Evolutionary conservation across 2,329 filamentous ascomycete genomes (phyloP).

Genomic region (Talaromyces islandicus): DNA sequence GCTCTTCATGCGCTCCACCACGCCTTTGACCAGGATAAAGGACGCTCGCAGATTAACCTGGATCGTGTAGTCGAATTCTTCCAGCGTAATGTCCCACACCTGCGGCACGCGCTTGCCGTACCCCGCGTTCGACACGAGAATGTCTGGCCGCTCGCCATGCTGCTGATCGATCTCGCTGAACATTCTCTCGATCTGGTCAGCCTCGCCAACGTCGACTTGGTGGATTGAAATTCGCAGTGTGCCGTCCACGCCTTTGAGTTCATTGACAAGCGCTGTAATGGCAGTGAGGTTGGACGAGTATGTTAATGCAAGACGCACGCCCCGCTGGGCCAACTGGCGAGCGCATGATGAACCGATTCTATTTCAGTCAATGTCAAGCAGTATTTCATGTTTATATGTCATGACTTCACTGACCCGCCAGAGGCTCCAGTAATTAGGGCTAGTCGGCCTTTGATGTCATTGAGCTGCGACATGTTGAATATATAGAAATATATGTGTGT

Average conservation of each 20-base stretch:
- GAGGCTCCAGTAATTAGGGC: constrained; percentile 58
- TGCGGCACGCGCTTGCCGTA: constrained; percentile 56
- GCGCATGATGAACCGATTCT: constrained; percentile 59
- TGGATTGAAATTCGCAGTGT: constrained; percentile 47
- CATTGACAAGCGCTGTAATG: constrained; percentile 40
- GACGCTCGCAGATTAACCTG: constrained; percentile 57
- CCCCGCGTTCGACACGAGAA: constrained; percentile 62
- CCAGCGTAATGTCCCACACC: constrained; percentile 55
- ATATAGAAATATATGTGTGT: neutral
- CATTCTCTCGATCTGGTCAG: constrained; percentile 49
- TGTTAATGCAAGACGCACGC: constrained; percentile 53
- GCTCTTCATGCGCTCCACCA: constrained; percentile 55
- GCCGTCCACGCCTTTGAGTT: constrained; percentile 31
- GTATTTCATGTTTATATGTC: neutral
- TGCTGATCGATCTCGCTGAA: constrained; percentile 51
- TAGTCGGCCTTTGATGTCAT: constrained; percentile 48
- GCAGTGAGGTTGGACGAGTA: constrained; percentile 49
- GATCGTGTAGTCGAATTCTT: constrained; percentile 60
- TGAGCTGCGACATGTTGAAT: constrained; percentile 17
- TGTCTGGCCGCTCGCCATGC: constrained; percentile 45
- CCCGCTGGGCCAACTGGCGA: constrained; percentile 46
- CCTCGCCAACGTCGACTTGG: constrained; percentile 52
- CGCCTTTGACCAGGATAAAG: constrained; percentile 56
- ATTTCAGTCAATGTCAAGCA: neutral
- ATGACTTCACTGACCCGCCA: constrained; percentile 44